These are phyloP conservation scores for Nothomitra cinnamomea DNA, from an alignment of 2,329 filamentous ascomycete genomes.

Conservation along the genomic window DNA sequence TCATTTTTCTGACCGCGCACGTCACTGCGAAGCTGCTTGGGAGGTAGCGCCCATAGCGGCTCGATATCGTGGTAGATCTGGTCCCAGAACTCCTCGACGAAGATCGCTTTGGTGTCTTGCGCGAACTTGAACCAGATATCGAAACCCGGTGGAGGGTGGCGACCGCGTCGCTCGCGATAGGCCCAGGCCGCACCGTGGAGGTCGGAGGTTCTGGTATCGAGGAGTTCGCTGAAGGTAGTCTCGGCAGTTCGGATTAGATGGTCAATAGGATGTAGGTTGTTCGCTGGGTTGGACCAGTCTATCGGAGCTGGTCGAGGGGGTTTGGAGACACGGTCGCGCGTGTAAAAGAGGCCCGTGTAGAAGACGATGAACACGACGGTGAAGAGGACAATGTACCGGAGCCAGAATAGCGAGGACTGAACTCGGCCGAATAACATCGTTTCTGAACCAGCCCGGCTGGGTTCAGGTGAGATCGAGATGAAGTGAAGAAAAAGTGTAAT, in stretches of 20 bases:
- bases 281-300: not conserved
- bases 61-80: constrained; percentile 26
- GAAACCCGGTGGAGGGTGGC: constrained; percentile 33
- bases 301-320: not conserved
- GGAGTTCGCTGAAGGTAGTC: not conserved
- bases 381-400: not conserved
- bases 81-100: constrained; percentile 32
- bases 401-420: too few relatives aligned
- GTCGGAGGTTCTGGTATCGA: constrained; percentile 17
- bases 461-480: too few relatives aligned
- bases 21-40: constrained; percentile 19
- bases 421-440: too few relatives aligned
- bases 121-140: constrained; percentile 31
- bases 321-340: not conserved
- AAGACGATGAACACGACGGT: not conserved
- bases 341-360: not conserved
- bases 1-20: constrained; percentile 11
- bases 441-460: too few relatives aligned
- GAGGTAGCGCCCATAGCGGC: constrained; percentile 31
- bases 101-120: constrained; percentile 22
- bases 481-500: constrained; percentile 11
- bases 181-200: constrained; percentile 23
- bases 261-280: not conserved
- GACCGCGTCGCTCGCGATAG: constrained; percentile 28
- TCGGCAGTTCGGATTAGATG: not conserved